phyloP scores from a whole-genome alignment of 2,329 filamentous ascomycete species.

The Dendrostoma leiphaemia region DNA sequence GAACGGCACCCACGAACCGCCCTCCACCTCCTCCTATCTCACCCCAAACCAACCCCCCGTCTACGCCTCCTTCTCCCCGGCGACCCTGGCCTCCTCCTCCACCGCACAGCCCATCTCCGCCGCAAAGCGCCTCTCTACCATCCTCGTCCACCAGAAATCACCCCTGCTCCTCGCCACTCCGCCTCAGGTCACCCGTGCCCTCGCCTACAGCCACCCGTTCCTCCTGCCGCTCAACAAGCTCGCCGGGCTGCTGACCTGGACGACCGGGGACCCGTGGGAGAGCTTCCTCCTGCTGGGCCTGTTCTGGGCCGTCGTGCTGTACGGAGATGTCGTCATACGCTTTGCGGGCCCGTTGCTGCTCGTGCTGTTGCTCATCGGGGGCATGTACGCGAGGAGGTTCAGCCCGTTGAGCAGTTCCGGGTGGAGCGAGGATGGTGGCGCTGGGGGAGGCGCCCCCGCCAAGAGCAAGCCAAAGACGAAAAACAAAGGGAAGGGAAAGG shows the following conservation, averaged over 20 bases:
- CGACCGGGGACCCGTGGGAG: constrained; percentile 90
- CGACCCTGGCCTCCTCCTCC: constrained; percentile 64
- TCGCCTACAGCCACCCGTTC: constrained; percentile 96
- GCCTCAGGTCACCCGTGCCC: constrained; percentile 86
- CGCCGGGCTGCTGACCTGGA: constrained; percentile 88
- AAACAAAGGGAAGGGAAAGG: constrained; percentile 6
- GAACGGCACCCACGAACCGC: background rate
- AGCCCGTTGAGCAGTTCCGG: constrained; percentile 86
- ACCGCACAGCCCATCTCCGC: constrained; percentile 59
- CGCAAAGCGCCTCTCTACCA: constrained; percentile 78
- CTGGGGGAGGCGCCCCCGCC: constrained; percentile 28
- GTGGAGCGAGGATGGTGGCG: constrained; percentile 53
- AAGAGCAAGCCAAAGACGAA: constrained; percentile 17
- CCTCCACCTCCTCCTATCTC: constrained; percentile 51
- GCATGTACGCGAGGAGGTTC: constrained; percentile 89
- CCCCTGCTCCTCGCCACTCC: constrained; percentile 90
- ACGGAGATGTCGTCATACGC: constrained; percentile 79
- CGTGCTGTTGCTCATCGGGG: constrained; percentile 75
- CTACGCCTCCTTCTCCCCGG: constrained; percentile 85
- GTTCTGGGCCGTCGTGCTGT: constrained; percentile 85
- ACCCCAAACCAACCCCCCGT: constrained; percentile 62
- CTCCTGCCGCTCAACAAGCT: constrained; percentile 84
- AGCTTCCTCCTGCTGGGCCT: constrained; percentile 83
- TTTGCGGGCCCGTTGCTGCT: constrained; percentile 81
- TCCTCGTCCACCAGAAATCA: constrained; percentile 95